Evolutionary conservation across 2,329 filamentous ascomycete species (phyloP).

Genomic region (Periglandula ipomoeae): DNA sequence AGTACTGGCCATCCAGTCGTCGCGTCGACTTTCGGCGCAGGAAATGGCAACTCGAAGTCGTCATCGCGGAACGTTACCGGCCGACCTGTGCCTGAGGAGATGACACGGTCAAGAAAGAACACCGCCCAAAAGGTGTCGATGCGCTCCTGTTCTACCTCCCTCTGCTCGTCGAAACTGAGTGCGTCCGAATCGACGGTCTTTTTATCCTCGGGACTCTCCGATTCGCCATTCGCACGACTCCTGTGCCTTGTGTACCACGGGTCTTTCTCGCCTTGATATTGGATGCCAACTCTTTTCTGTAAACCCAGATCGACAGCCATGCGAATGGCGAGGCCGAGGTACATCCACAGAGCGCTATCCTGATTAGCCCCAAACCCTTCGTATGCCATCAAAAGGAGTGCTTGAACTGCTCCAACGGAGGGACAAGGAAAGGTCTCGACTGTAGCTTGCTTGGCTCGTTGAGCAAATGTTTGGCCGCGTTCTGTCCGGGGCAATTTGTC

Average conservation of each 20-base stretch:
- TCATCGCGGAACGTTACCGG: conserved; percentile 77
- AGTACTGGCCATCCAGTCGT: conserved; percentile 64
- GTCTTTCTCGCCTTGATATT: conserved; percentile 46
- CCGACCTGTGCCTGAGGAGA: conserved; percentile 77
- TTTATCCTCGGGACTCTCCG: conserved; percentile 30
- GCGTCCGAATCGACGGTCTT: conserved; percentile 30
- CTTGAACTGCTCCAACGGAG: conserved; percentile 74
- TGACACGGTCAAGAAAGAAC: conserved; percentile 78
- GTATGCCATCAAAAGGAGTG: conserved; percentile 75
- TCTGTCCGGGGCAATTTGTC: conserved; percentile 49
- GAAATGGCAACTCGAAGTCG: conserved; percentile 73
- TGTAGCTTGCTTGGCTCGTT: conserved; percentile 72
- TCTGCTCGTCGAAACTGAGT: conserved; percentile 42
- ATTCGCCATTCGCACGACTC: conserved; percentile 25
- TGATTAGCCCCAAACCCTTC: conserved; percentile 83
- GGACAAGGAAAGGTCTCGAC: conserved; percentile 78
- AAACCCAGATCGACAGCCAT: conserved; percentile 74
- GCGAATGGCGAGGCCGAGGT: conserved; percentile 76
- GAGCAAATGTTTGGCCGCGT: conserved; percentile 68
- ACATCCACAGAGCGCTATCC: conserved; percentile 91
- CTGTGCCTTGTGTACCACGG: conserved; percentile 38
- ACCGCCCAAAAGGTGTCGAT: conserved; percentile 87
- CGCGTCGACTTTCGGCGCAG: conserved; percentile 39
- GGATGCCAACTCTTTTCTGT: conserved; percentile 70
- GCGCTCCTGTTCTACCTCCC: conserved; percentile 67